A percentile compares a stretch with the other conserved stretches of the same genome.
Evolutionary conservation across 176 grass and related monocot genomes (phyloP).

Genomic region (Oropetium thomaeum): DNA sequence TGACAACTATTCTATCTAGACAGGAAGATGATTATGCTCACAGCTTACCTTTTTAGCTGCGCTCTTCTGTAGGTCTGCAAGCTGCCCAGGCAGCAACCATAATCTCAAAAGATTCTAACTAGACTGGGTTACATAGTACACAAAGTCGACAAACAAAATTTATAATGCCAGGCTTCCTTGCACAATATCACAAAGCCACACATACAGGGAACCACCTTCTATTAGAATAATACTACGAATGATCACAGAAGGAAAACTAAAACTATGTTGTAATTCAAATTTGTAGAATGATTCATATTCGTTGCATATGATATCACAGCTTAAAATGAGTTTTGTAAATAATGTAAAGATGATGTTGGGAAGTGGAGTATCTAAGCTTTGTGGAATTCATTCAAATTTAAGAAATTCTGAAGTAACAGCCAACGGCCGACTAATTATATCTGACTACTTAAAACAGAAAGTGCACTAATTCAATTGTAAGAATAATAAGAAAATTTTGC

Average conservation of each 20-base stretch:
- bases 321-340: background rate
- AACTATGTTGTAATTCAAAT: background rate
- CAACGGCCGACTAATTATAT: background rate
- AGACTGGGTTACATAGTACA: background rate
- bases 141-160: no score
- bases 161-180: background rate
- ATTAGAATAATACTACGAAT: background rate
- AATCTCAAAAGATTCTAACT: background rate
- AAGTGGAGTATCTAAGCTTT: background rate
- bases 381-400: background rate
- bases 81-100: background rate
- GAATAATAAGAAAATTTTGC: background rate
- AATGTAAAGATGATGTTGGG: background rate
- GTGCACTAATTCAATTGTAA: background rate
- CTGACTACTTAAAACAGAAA: background rate
- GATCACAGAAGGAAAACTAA: background rate
- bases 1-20: background rate
- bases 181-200: background rate
- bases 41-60: background rate
- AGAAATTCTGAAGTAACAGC: background rate
- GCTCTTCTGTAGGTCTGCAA: background rate
- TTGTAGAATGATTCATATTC: background rate
- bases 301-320: background rate
- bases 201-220: background rate
- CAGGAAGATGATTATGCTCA: background rate